Evolutionary conservation across 2,329 filamentous ascomycete genomes (phyloP), one percentile per base, ranked within the genome.

Genomic region (Sporothrix globosa): DNA sequence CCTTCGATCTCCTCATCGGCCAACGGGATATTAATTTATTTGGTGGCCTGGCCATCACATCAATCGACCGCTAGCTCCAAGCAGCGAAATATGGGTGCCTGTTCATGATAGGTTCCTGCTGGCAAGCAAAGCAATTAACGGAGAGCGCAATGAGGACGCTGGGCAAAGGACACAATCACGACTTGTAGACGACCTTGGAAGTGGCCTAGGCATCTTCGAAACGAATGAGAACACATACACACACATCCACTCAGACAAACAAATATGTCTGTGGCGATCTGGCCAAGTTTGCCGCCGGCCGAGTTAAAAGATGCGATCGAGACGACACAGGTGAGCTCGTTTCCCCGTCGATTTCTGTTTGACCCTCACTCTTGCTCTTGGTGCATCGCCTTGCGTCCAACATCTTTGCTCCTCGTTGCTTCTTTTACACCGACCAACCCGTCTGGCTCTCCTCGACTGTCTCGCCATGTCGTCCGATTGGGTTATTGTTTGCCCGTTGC

Each of bases 251-350:
- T 2, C 24, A 27, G 4, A 5, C 21, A 69, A 67, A 69, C 70
- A 69, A 78, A 72, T 74, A 88, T 88, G 86, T 87, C 86, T 73
- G 78, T 88, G 74, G 84, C 83, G 74, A 83, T 88, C 80, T 88
- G 86, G 86, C 86, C 86, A 78, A 81, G 81, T 75, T 78, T 88
- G 70, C 78, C 84, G 68, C 81, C 82, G 3, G 80, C 79, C 41
- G 82, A 86, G 75, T 83, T 87, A 79, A 82, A 83, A 80, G 76
- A 78, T 76, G 83, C 83, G 74, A 79, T 83, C 74, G 82, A 83
- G 74, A 81, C 83, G 73, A 82, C 83, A 69, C 83, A 85, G 79
- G 86, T 88, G 80, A 73, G 83, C 75, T 67, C 5, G 4, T 53
- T 58, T 30, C 21, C 34, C 3, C n/a, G 0, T 11, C 9, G 5